A percentile compares a stretch with the other conserved stretches of the same genome.
Conservation (phyloP, 805 yeast genomes). For the Metschnikowia cubensis region DNA sequence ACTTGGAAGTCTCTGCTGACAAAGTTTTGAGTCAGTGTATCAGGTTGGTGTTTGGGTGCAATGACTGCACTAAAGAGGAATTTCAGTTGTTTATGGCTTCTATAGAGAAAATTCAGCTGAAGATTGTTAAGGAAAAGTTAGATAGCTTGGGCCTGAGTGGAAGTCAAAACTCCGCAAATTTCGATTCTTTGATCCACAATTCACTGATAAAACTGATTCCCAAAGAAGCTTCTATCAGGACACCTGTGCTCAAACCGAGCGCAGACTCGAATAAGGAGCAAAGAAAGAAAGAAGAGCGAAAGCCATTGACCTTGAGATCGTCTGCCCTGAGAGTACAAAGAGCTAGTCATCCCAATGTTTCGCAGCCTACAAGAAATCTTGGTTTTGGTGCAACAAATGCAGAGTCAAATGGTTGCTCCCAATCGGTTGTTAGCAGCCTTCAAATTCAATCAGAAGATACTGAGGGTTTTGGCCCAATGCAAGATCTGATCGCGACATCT, state of each 20-base stretch:
- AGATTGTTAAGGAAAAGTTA: slow-evolving; percentile 7
- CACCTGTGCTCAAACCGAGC: slow-evolving; percentile 17
- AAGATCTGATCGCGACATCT: background rate
- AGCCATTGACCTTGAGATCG: slow-evolving; percentile 9
- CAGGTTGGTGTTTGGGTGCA: slow-evolving; percentile 35
- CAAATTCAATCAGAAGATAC: background rate
- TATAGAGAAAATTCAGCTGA: slow-evolving; percentile 8
- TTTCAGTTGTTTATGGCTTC: slow-evolving; percentile 26
- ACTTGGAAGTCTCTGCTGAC: slow-evolving; percentile 14
- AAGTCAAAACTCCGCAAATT: slow-evolving; percentile 11
- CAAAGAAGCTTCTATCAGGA: slow-evolving; percentile 22
- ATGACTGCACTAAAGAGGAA: slow-evolving; percentile 33
- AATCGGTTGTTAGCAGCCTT: background rate
- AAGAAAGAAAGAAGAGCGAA: background rate
- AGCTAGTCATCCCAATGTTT: background rate
- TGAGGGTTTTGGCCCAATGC: background rate
- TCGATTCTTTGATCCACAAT: slow-evolving; percentile 29
- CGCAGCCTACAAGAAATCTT: background rate
- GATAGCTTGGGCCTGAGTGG: slow-evolving; percentile 5
- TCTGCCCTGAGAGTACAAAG: slow-evolving; percentile 1
- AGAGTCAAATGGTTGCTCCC: background rate
- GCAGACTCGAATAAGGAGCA: background rate
- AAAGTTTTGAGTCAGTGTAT: slow-evolving; percentile 16
- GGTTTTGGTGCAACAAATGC: slow-evolving; percentile 10
- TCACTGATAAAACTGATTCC: slow-evolving; percentile 24